phyloP scores from a whole-genome alignment of 2,329 filamentous ascomycete genomes.

The Alternaria atra region DNA sequence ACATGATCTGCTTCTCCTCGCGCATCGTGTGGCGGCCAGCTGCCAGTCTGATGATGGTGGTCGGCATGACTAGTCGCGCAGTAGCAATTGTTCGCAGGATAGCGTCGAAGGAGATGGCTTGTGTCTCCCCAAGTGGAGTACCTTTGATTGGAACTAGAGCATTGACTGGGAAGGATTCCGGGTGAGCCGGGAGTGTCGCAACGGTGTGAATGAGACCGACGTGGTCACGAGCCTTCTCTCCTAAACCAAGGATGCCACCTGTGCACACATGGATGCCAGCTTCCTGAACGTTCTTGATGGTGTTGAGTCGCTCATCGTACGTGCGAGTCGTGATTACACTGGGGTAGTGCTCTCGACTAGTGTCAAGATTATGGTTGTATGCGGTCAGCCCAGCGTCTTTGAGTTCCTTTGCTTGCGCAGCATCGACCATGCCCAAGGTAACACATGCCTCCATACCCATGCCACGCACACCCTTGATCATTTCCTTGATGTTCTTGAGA shows the following conservation, averaged over 20 bases:
- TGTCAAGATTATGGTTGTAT: slow-evolving; percentile 96
- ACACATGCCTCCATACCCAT: slow-evolving; percentile 93
- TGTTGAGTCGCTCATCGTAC: slow-evolving; percentile 87
- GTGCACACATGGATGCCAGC: slow-evolving; percentile 92
- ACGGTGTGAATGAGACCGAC: slow-evolving; percentile 86
- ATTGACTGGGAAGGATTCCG: slow-evolving; percentile 91
- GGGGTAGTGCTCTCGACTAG: slow-evolving; percentile 87
- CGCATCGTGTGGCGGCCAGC: slow-evolving; percentile 84
- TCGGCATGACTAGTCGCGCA: slow-evolving; percentile 82
- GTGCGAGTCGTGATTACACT: slow-evolving; percentile 83
- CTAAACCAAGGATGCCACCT: slow-evolving; percentile 85
- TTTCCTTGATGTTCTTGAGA: slow-evolving; percentile 82
- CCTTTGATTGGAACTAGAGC: slow-evolving; percentile 90
- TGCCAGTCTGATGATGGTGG: slow-evolving; percentile 85
- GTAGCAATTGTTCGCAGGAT: slow-evolving; percentile 86
- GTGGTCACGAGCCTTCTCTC: slow-evolving; percentile 80
- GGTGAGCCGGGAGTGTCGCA: slow-evolving; percentile 79
- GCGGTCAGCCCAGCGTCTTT: slow-evolving; percentile 86
- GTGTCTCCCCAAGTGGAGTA: slow-evolving; percentile 79
- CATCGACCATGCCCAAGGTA: slow-evolving; percentile 93
- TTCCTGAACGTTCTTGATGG: slow-evolving; percentile 80
- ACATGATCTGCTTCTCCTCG: slow-evolving; percentile 88
- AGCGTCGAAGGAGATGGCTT: slow-evolving; percentile 77
- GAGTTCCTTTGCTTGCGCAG: slow-evolving; percentile 79
- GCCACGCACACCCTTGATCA: slow-evolving; percentile 81